phyloP scores from a whole-genome alignment of 2,329 filamentous ascomycete species.

The Cytospora mali region DNA sequence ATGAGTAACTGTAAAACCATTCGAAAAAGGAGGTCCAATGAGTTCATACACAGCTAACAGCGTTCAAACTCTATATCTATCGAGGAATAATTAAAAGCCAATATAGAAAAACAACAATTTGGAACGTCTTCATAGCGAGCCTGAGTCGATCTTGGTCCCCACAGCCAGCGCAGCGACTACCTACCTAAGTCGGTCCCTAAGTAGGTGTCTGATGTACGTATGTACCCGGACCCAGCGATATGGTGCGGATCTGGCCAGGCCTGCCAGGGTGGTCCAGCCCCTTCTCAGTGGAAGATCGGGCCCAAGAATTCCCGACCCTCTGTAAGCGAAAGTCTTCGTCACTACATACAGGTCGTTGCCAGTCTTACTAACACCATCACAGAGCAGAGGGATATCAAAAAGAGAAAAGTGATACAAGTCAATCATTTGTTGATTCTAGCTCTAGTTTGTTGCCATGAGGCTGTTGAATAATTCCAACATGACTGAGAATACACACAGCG shows the following conservation, averaged over 20 bases:
- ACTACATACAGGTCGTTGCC: neutral
- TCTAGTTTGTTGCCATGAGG: neutral
- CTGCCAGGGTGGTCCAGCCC: neutral
- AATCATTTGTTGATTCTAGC: neutral
- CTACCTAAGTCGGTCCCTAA: too few species aligned
- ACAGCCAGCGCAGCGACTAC: too few species aligned
- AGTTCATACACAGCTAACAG: too few species aligned
- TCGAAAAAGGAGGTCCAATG: too few species aligned
- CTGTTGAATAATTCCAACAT: neutral
- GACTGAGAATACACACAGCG: neutral
- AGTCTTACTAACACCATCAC: neutral
- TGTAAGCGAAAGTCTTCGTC: neutral
- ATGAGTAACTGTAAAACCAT: neutral
- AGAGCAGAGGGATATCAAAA: neutral
- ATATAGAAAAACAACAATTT: too few species aligned
- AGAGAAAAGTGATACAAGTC: neutral
- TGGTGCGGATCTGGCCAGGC: neutral
- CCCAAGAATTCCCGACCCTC: neutral
- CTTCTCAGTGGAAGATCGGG: neutral
- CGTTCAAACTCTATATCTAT: too few species aligned
- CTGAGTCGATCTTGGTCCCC: too few species aligned
- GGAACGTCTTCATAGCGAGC: too few species aligned
- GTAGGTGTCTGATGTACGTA: too few species aligned
- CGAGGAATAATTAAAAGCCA: too few species aligned
- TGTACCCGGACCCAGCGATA: neutral